phyloP scores from a whole-genome alignment of 148 eudicot genomes.

The Tetragonia tetragonoides region DNA sequence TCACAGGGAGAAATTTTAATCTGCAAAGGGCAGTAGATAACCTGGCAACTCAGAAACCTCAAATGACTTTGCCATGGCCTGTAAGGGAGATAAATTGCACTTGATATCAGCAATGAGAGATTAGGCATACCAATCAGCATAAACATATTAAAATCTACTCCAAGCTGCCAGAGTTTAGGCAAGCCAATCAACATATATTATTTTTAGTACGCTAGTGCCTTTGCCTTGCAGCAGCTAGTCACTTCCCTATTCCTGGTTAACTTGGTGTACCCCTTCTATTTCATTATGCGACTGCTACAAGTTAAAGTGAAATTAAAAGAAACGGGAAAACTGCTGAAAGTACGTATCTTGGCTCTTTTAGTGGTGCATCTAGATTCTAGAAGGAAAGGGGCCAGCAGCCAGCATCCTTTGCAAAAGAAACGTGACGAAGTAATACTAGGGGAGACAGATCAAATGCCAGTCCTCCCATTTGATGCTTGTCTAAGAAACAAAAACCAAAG shows the following conservation, averaged over 20 bases:
- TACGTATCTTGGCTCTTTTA: not conserved
- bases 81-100: conserved; percentile 8
- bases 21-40: not conserved
- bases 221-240: not conserved
- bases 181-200: too few species aligned
- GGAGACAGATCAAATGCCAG: not conserved
- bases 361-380: not conserved
- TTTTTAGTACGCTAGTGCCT: too few species aligned
- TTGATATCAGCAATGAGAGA: not conserved
- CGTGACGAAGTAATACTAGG: not conserved
- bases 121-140: not conserved
- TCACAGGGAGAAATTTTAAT: not conserved
- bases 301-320: not conserved
- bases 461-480: not conserved
- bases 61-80: conserved; percentile 64
- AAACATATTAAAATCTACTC: not conserved
- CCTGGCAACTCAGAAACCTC: conserved; percentile 59
- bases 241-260: not conserved
- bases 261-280: not conserved
- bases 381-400: not conserved
- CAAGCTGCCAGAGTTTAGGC: too few species aligned
- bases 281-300: not conserved
- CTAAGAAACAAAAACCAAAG: not conserved
- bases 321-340: not conserved
- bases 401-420: not conserved